phyloP scores from a whole-genome alignment of 352 stramenopile genomes.

The Globisporangium abappressorium region DNA sequence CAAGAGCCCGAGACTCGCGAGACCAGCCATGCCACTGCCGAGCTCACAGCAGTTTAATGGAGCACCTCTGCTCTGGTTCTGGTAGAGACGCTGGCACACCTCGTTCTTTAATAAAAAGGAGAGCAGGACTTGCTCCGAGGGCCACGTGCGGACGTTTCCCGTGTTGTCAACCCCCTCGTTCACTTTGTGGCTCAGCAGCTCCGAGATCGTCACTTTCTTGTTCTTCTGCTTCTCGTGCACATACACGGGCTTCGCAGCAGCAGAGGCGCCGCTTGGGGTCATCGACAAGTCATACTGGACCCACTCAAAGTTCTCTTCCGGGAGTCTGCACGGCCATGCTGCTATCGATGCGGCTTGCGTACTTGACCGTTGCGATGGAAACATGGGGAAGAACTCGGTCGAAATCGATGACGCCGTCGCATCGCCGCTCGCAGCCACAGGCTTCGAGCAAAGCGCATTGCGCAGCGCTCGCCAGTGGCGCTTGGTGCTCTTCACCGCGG shows the following conservation, averaged over 20 bases:
- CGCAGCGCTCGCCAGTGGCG: constrained; percentile 72
- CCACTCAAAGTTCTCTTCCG: constrained; percentile 47
- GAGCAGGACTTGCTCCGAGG: constrained; percentile 74
- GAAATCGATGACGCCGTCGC: constrained; percentile 57
- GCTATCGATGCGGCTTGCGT: constrained; percentile 1
- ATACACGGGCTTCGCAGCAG: constrained; percentile 21
- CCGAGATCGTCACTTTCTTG: constrained; percentile 47
- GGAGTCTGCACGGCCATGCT: constrained; percentile 10
- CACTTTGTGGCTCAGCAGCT: constrained; percentile 74
- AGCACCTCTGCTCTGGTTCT: constrained; percentile 11
- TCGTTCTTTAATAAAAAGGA: constrained; percentile 50
- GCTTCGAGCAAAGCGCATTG: constrained; percentile 46
- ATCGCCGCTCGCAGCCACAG: constrained; percentile 22
- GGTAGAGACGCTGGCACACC: constrained; percentile 29
- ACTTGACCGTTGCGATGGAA: constrained; percentile 10
- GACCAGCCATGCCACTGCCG: constrained; percentile 71
- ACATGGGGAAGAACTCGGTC: constrained; percentile 64
- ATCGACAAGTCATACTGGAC: constrained; percentile 33
- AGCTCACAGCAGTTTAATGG: constrained; percentile 65
- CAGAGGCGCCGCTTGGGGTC: neutral
- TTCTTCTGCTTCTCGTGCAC: constrained; percentile 73
- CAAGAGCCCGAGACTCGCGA: constrained; percentile 62
- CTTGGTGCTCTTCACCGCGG: constrained; percentile 32
- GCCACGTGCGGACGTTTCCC: constrained; percentile 86
- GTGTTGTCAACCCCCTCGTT: constrained; percentile 86